phyloP scores from a whole-genome alignment of 495 filamentous ascomycete genomes.

The Aspergillus sclerotiicarbonarius region DNA sequence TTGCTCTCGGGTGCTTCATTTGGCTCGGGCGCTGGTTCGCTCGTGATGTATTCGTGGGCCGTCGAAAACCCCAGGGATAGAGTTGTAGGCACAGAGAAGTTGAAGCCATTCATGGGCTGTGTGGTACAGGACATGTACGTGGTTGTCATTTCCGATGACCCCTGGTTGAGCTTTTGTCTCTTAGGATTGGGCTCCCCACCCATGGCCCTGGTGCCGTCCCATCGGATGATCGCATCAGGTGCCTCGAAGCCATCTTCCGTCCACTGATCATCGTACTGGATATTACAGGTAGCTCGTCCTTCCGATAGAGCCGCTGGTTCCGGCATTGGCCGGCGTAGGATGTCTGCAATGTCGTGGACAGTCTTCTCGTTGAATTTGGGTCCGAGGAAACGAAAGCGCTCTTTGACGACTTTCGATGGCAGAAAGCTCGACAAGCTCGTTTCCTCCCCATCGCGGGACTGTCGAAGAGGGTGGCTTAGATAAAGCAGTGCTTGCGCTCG shows the following conservation, averaged over 20 bases:
- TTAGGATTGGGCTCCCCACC: conserved; percentile 31
- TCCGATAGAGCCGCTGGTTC: conserved; percentile 46
- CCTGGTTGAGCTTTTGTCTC: conserved; percentile 32
- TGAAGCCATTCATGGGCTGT: conserved; percentile 31
- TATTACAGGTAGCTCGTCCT: conserved; percentile 42
- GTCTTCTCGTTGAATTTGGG: conserved; percentile 53
- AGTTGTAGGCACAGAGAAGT: conserved; percentile 35
- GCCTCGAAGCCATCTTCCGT: conserved; percentile 57
- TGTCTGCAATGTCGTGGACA: conserved; percentile 61
- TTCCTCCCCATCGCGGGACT: conserved; percentile 58
- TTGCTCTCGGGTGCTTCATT: conserved; percentile 14
- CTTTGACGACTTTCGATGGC: conserved; percentile 41
- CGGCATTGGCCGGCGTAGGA: conserved; percentile 58
- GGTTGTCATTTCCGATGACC: conserved; percentile 23
- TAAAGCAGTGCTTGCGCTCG: conserved; percentile 90
- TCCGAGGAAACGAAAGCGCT: conserved; percentile 55
- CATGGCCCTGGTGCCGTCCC: conserved; percentile 30
- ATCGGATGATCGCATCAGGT: conserved; percentile 34
- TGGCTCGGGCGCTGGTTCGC: conserved; percentile 12
- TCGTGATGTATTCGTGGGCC: conserved; percentile 42
- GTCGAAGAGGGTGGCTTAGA: conserved; percentile 73
- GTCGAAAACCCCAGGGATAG: conserved; percentile 40
- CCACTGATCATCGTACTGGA: conserved; percentile 61
- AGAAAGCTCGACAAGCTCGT: conserved; percentile 66
- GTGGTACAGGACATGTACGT: conserved; percentile 24